Percentiles rank a stretch among this genome's conserved stretches.
Evolutionary conservation across 1,284 basidiomycete genomes (phyloP).

Genomic region (Blastosporella zonata): DNA sequence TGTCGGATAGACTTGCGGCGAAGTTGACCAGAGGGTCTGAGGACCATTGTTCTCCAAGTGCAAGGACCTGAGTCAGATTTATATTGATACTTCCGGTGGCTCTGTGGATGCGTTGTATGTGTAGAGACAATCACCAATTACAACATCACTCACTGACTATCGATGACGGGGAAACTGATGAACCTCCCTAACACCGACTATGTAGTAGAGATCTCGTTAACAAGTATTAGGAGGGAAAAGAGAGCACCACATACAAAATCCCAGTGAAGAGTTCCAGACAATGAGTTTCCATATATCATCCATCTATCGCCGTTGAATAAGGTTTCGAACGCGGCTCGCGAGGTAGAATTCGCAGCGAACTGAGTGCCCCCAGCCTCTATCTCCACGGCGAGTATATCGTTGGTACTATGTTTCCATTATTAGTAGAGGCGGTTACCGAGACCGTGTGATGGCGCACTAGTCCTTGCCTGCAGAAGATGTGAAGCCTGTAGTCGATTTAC

Average conservation of each 20-base stretch:
- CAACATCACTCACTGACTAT: constrained; percentile 45
- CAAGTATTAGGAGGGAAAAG: not conserved
- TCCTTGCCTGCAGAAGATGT: constrained; percentile 44
- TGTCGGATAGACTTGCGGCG: constrained; percentile 36
- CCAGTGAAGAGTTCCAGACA: constrained; percentile 60
- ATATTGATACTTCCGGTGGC: constrained; percentile 55
- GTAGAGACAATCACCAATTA: not conserved
- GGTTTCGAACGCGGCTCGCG: constrained; percentile 45
- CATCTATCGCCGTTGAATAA: constrained; percentile 53
- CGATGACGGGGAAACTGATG: constrained; percentile 57
- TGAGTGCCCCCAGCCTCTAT: constrained; percentile 50
- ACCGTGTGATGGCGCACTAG: constrained; percentile 42
- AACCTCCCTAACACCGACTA: constrained; percentile 59
- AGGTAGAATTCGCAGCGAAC: constrained; percentile 39
- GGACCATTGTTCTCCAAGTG: constrained; percentile 51
- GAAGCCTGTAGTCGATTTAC: constrained; percentile 42
- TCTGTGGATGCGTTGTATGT: constrained; percentile 32
- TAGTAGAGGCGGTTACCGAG: not conserved
- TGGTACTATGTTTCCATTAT: constrained; percentile 39
- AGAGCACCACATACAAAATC: constrained; percentile 54
- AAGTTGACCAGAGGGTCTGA: constrained; percentile 42
- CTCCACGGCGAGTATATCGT: constrained; percentile 50
- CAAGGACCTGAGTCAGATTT: constrained; percentile 48
- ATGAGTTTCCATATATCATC: constrained; percentile 62
- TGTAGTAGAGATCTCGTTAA: not conserved